A percentile compares a stretch with the other conserved stretches of the same genome.
These are phyloP conservation scores for Phragmites australis DNA, from an alignment of 176 grass and related monocot genomes.

Conservation along the genomic window DNA sequence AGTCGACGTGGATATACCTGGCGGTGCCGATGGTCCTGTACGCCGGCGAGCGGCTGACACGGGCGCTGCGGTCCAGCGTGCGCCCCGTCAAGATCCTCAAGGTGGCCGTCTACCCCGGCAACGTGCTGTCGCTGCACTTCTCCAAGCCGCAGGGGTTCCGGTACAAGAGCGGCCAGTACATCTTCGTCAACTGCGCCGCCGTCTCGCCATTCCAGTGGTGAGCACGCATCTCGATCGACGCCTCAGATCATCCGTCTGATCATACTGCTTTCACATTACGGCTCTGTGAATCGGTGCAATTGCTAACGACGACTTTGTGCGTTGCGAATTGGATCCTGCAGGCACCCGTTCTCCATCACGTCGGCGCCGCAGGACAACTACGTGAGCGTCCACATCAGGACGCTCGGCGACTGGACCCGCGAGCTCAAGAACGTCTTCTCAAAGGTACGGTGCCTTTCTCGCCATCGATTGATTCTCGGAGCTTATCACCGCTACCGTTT, in stretches of 20 bases:
- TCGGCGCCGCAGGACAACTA: slow-evolving; percentile 86
- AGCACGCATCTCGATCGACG: too few relatives aligned
- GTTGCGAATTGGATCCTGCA: slow-evolving; percentile 14
- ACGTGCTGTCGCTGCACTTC: slow-evolving; percentile 75
- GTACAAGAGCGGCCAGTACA: slow-evolving; percentile 87
- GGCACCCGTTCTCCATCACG: slow-evolving; percentile 98
- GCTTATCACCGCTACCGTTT: too few relatives aligned
- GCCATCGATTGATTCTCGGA: too few relatives aligned
- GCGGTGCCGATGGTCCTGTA: slow-evolving; percentile 65
- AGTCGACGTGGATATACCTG: slow-evolving; percentile 96
- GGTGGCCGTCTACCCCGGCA: slow-evolving; percentile 86
- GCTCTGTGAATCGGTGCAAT: too few relatives aligned
- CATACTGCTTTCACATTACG: too few relatives aligned
- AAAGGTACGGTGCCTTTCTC: slow-evolving; percentile 10
- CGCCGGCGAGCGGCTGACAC: slow-evolving; percentile 62
- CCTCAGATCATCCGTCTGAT: too few relatives aligned
- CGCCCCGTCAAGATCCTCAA: slow-evolving; percentile 80
- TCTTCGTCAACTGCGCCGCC: slow-evolving; percentile 91
- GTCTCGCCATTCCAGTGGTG: slow-evolving; percentile 97
- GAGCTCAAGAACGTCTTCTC: slow-evolving; percentile 94
- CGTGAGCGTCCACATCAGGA: slow-evolving; percentile 90
- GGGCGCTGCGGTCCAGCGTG: slow-evolving; percentile 74
- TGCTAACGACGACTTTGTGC: neutral
- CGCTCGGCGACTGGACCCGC: slow-evolving; percentile 86
- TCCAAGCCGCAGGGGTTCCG: slow-evolving; percentile 84